A percentile compares a stretch with the other conserved stretches of the same genome.
These are phyloP conservation scores for Candida maltosa DNA, from an alignment of 805 yeast genomes.

Conservation along the genomic window DNA sequence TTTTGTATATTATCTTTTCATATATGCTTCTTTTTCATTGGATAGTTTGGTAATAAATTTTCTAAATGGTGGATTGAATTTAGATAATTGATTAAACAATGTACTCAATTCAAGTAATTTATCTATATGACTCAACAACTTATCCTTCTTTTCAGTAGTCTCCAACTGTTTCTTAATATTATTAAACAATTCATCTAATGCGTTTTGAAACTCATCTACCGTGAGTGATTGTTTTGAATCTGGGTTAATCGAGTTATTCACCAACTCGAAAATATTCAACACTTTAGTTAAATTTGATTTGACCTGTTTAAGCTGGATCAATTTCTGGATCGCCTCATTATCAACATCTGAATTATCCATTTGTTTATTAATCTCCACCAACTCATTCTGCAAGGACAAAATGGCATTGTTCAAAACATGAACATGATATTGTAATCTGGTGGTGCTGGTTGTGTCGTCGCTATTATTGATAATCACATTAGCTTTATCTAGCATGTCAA, in stretches of 20 bases:
- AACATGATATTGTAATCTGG: constrained; percentile 64
- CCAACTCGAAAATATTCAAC: constrained; percentile 41
- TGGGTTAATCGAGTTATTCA: constrained; percentile 14
- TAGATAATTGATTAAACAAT: constrained; percentile 49
- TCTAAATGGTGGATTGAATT: constrained; percentile 49
- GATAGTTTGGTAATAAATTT: constrained; percentile 35
- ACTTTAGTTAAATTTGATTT: constrained; percentile 47
- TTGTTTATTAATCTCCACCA: constrained; percentile 21
- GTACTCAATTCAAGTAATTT: constrained; percentile 48
- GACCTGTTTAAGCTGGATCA: constrained; percentile 43
- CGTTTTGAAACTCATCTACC: constrained; percentile 21
- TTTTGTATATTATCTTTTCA: constrained; percentile 4
- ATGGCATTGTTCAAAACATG: constrained; percentile 60
- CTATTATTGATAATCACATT: constrained; percentile 7
- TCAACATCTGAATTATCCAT: constrained; percentile 12
- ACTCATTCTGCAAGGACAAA: constrained; percentile 50
- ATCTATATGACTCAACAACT: constrained; percentile 35
- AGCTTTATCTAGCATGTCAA: constrained; percentile 46
- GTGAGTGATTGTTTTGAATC: constrained; percentile 9
- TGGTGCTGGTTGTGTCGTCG: constrained; percentile 27
- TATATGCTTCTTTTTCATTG: constrained; percentile 7
- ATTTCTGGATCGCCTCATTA: constrained; percentile 24
- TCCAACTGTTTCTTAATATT: constrained; percentile 45
- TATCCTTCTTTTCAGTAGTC: constrained; percentile 20
- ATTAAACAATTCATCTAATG: constrained; percentile 44